phyloP scores from a whole-genome alignment of 2,329 filamentous ascomycete species.

The Nothophoma quercina region DNA sequence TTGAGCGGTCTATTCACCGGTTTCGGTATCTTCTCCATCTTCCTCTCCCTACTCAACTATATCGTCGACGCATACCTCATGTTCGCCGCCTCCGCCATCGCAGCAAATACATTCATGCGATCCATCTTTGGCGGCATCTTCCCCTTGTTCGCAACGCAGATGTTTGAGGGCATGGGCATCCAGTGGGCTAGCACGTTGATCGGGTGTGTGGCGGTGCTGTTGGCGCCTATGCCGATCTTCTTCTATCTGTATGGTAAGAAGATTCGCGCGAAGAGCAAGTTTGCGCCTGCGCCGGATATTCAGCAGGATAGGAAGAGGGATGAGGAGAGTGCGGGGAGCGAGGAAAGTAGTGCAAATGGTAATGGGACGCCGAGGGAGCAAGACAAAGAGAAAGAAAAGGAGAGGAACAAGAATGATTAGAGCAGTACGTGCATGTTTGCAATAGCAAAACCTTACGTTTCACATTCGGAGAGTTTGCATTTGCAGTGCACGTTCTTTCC shows the following conservation, averaged over 20 bases:
- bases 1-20: constrained; percentile 62
- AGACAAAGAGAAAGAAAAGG: background rate
- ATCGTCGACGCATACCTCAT: constrained; percentile 67
- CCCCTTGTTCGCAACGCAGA: constrained; percentile 63
- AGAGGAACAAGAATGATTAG: constrained; percentile 7
- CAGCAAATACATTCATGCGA: constrained; percentile 63
- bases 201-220: constrained; percentile 52
- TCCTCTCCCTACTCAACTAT: constrained; percentile 66
- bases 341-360: background rate
- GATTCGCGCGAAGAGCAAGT: constrained; percentile 53
- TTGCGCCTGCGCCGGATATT: constrained; percentile 53
- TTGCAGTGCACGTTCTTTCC: too few relatives aligned
- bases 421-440: too few relatives aligned
- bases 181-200: constrained; percentile 57
- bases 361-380: background rate
- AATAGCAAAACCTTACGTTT: too few relatives aligned
- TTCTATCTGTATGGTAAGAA: constrained; percentile 55
- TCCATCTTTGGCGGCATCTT: constrained; percentile 60
- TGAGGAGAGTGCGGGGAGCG: constrained; percentile 36
- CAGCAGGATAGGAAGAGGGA: constrained; percentile 44
- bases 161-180: constrained; percentile 63
- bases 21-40: constrained; percentile 65
- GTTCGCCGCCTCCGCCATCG: constrained; percentile 62
- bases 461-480: too few relatives aligned
- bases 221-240: constrained; percentile 55